These are phyloP conservation scores for Candida xiaguanensis DNA, from an alignment of 805 yeast genomes.

Conservation along the genomic window DNA sequence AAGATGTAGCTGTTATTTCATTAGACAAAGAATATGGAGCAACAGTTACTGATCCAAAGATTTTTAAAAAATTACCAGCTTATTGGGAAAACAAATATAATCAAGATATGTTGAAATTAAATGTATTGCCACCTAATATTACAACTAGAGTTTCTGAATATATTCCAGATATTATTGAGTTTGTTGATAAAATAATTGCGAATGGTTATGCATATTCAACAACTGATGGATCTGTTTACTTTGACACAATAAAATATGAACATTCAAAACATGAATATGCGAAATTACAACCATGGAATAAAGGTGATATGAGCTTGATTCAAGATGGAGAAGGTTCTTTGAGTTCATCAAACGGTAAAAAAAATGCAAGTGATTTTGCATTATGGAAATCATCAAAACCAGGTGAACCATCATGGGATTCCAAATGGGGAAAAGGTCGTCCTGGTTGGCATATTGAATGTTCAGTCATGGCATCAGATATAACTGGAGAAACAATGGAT, in stretches of 20 bases:
- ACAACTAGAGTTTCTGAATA: conserved; percentile 95
- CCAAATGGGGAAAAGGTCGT: conserved; percentile 96
- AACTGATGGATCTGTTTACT: conserved; percentile 91
- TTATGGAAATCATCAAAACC: conserved; percentile 95
- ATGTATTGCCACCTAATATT: conserved; percentile 78
- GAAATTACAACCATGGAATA: conserved; percentile 97
- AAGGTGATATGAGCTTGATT: conserved; percentile 79
- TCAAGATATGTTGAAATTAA: conserved; percentile 78
- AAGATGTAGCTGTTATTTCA: conserved; percentile 70
- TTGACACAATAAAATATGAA: conserved; percentile 84
- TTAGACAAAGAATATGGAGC: conserved; percentile 74
- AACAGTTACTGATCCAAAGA: conserved; percentile 75
- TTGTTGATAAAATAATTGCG: conserved; percentile 67
- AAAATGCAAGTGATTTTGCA: conserved; percentile 83
- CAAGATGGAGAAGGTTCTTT: conserved; percentile 95
- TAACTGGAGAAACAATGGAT: conserved; percentile 80
- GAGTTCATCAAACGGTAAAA: conserved; percentile 55
- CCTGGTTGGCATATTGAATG: conserved; percentile 99
- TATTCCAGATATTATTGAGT: conserved; percentile 84
- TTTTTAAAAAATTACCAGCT: conserved; percentile 79
- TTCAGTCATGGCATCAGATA: conserved; percentile 95
- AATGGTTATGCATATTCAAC: conserved; percentile 86
- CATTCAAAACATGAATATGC: conserved; percentile 78
- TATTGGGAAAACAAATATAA: conserved; percentile 87
- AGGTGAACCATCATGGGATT: conserved; percentile 95